Percentiles rank a stretch among this genome's conserved stretches.
Conservation (phyloP, 768 basidiomycete genomes). For the Boletus reticuloceps region DNA sequence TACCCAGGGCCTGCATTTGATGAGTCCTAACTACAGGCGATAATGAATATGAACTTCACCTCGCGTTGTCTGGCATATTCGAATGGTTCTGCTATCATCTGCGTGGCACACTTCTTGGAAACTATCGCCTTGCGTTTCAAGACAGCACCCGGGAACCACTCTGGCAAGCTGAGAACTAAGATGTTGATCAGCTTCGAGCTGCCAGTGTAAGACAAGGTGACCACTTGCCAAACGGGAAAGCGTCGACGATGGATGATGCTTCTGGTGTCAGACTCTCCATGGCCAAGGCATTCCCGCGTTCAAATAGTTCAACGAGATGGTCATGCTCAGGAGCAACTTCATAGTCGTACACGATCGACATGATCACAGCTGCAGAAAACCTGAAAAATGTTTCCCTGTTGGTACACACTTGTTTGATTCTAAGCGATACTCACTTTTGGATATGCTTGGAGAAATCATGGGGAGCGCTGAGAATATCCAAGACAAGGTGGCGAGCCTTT, state of each 20-base stretch:
- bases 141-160: constrained; percentile 22
- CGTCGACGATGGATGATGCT: not conserved
- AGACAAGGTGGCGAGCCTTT: constrained; percentile 19
- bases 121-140: constrained; percentile 26
- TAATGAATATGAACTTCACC: not conserved
- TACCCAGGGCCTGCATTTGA: constrained; percentile 7
- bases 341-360: constrained; percentile 33
- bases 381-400: too few relatives aligned
- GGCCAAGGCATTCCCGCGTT: constrained; percentile 26
- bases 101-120: constrained; percentile 1
- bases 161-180: constrained; percentile 22
- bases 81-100: constrained; percentile 19
- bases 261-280: constrained; percentile 18
- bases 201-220: not conserved
- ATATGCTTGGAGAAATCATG: constrained; percentile 1
- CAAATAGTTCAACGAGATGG: constrained; percentile 30
- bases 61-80: constrained; percentile 13
- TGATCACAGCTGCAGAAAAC: constrained; percentile 26
- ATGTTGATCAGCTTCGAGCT: not conserved
- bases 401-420: constrained; percentile 8
- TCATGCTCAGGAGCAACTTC: constrained; percentile 24
- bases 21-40: not conserved
- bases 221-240: constrained; percentile 23
- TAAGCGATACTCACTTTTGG: constrained; percentile 4
- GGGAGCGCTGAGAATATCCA: constrained; percentile 13